Base-by-base conservation (phyloP, 768 basidiomycete genomes). In the Psilocybe tampanensis region DNA sequence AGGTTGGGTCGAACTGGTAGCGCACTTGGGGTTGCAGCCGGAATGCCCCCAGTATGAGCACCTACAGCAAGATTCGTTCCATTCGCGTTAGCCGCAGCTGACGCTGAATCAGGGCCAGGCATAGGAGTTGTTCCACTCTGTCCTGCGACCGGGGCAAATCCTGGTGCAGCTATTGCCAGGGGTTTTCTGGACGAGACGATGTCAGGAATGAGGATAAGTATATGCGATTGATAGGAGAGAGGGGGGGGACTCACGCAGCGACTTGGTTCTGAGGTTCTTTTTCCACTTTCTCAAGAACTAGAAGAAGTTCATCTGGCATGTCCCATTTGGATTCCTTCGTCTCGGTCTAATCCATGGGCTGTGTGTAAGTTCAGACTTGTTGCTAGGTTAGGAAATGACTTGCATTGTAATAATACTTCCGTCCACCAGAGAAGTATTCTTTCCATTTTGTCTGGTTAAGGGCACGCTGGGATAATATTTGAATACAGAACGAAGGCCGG, bases 291-390 rank as follows among this genome's bases (percentile, higher is more conserved):
- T 92, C 89, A 34, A 94, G 78, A 21, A 95, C 73, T n/a, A 92
- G 79, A 21, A 89, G 74, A 23, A 99, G 83, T 66, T 98, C 95
- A 52, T 94, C 88, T 9, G 97, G 97, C 86, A 96, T 90, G 57
- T 96, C 94, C 97, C 97, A 98, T 77, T 95, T 94, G 2, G 95
- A 96, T 72, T 96, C 92, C 64, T 94, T 96, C 26, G 87, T 83
- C 41, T 90, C 87, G 29, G 86, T 89, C 88, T 97, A 66, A 2
- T 66, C 8, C 15, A 48, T 36, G 9, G 44, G 43, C 22, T 56
- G 34, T 48, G 60, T 55, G 33, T 57, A 52, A 34, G 4, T 43
- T 44, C 15, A n/a, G 17, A 13, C 9, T 13, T 17, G 12, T 21
- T 2, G 33, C 17, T 21, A 29, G 47, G 29, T 41, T n/a, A 11